These are phyloP conservation scores for Trichosporon sp. DNA, from an alignment of 1,284 basidiomycete genomes.

Conservation along the genomic window DNA sequence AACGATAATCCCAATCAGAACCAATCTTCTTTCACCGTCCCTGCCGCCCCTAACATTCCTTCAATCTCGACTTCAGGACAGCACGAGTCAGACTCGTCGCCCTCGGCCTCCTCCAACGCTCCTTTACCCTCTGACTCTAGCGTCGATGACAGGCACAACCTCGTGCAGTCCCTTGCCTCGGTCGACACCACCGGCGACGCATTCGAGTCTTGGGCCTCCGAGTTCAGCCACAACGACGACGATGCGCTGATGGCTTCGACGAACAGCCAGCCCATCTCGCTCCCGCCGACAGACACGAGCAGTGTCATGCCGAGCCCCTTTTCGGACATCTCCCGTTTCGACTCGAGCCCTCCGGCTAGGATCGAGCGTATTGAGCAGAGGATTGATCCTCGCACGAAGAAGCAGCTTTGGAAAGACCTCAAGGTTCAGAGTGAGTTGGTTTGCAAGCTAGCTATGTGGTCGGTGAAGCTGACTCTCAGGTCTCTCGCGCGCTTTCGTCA, in stretches of 20 bases:
- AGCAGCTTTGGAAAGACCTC: conserved; percentile 46
- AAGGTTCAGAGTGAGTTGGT: conserved; percentile 41
- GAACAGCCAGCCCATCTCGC: conserved; percentile 39
- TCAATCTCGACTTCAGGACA: background rate
- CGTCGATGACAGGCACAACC: background rate
- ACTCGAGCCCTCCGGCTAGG: conserved; percentile 19
- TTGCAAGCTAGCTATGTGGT: background rate
- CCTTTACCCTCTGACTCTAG: background rate
- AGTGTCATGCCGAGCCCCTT: conserved; percentile 33
- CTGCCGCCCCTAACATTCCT: background rate
- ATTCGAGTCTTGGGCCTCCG: conserved; percentile 33
- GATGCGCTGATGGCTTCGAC: conserved; percentile 30
- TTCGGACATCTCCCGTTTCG: conserved; percentile 23
- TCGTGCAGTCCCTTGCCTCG: conserved; percentile 4
- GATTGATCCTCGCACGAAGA: conserved; percentile 28
- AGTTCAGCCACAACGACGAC: conserved; percentile 22
- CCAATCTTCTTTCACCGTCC: background rate
- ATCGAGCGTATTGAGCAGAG: background rate
- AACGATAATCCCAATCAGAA: background rate
- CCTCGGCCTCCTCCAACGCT: background rate
- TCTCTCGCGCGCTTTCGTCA: conserved; percentile 41
- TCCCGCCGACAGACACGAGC: conserved; percentile 41
- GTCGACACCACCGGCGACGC: conserved; percentile 6
- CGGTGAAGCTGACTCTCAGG: conserved; percentile 21
- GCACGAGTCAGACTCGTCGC: background rate